phyloP scores from a whole-genome alignment of 1,139 yeast species.

The Blastobotrys buckinghamii region DNA sequence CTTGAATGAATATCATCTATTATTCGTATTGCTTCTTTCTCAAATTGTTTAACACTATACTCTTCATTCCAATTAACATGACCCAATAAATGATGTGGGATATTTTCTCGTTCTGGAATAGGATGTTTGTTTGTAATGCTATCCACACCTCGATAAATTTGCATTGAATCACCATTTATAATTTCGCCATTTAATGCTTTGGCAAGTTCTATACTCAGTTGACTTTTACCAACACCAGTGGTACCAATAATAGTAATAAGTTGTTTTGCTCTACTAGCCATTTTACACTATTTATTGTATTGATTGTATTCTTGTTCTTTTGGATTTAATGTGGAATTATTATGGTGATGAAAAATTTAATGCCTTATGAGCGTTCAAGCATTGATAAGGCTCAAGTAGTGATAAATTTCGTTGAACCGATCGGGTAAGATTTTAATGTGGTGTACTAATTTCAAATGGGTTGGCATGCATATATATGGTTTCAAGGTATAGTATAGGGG shows the following conservation, averaged over 20 bases:
- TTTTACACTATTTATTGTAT: neutral
- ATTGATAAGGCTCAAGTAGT: no score
- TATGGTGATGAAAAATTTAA: no score
- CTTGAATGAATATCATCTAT: constrained; percentile 61
- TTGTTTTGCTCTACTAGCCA: constrained; percentile 4
- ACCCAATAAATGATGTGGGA: constrained; percentile 83
- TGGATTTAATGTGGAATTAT: no score
- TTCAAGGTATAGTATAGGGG: no score
- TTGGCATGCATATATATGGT: no score
- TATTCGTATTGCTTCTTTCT: constrained; percentile 55
- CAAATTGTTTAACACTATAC: constrained; percentile 77
- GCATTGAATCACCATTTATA: constrained; percentile 97
- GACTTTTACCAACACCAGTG: constrained; percentile 97
- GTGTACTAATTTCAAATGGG: no score
- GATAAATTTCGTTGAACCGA: no score
- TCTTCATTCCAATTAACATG: constrained; percentile 77
- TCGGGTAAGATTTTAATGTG: no score
- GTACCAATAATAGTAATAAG: constrained; percentile 82
- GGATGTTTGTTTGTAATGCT: constrained; percentile 93
- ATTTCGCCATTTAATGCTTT: constrained; percentile 75
- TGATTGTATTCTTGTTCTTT: neutral
- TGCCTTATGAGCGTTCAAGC: no score
- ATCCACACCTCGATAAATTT: constrained; percentile 69
- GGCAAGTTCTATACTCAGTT: constrained; percentile 78
- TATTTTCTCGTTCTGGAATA: constrained; percentile 58